phyloP scores from a whole-genome alignment of 148 eudicot species.

The Euryodendron excelsum region DNA sequence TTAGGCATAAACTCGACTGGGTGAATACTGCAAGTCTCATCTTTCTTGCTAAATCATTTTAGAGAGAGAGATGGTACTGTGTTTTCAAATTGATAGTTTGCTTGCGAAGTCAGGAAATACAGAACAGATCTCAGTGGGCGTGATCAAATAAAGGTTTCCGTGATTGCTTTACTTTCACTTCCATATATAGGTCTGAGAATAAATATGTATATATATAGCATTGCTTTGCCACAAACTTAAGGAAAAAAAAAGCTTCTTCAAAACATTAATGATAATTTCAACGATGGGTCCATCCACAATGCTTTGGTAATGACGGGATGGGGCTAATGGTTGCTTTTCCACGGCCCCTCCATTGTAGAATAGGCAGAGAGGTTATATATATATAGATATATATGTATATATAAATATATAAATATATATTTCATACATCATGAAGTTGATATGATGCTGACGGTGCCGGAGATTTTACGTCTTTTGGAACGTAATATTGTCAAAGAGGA shows the following conservation, averaged over 20 bases:
- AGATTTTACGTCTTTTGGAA: not conserved
- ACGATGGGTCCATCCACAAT: too few species aligned
- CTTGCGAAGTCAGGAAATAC: conserved; percentile 28
- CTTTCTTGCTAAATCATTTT: not conserved
- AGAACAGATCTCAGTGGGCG: conserved; percentile 18
- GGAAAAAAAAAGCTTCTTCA: not conserved
- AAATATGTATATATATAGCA: not conserved
- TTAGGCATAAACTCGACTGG: too few species aligned
- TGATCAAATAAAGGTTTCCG: conserved; percentile 12
- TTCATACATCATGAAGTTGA: not conserved
- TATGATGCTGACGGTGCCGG: not conserved
- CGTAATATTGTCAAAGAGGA: too few species aligned
- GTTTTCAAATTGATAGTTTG: conserved; percentile 15
- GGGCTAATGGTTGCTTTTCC: not conserved
- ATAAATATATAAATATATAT: too few species aligned
- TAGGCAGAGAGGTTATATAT: too few species aligned
- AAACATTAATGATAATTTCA: too few species aligned
- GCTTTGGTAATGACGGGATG: not conserved
- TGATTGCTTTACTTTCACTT: not conserved
- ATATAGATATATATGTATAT: too few species aligned
- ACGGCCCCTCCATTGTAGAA: not conserved
- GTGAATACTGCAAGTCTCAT: not conserved
- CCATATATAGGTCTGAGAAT: too few species aligned
- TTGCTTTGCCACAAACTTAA: not conserved
- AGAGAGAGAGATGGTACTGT: not conserved